phyloP scores from a whole-genome alignment of 2,329 filamentous ascomycete species.

The Cytospora leucostoma region DNA sequence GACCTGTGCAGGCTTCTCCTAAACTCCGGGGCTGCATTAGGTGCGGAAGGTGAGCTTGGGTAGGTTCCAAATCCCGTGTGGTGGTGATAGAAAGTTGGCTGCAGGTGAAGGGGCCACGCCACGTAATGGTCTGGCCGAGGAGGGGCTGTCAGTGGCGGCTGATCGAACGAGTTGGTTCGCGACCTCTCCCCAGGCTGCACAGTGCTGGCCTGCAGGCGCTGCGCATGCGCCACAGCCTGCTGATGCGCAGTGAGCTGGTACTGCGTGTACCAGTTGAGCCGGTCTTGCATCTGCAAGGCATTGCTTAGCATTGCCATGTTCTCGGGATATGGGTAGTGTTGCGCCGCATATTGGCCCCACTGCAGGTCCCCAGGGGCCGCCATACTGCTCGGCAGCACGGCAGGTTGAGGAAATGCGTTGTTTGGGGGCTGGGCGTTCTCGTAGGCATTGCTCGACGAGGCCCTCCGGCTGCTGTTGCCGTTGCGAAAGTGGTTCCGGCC shows the following conservation, averaged over 20 bases:
- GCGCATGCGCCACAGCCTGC: slow-evolving; percentile 46
- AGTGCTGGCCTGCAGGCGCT: slow-evolving; percentile 44
- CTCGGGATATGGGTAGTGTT: slow-evolving; percentile 25
- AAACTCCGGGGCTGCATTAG: slow-evolving; percentile 51
- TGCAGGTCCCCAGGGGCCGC: slow-evolving; percentile 31
- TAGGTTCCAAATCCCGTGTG: slow-evolving; percentile 51
- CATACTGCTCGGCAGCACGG: slow-evolving; percentile 34
- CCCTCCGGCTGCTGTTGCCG: slow-evolving; percentile 50
- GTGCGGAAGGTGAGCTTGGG: slow-evolving; percentile 56
- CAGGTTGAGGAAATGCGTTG: slow-evolving; percentile 41
- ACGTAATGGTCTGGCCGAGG: slow-evolving; percentile 59
- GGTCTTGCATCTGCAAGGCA: slow-evolving; percentile 46
- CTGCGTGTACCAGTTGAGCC: slow-evolving; percentile 51
- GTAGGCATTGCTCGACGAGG: slow-evolving; percentile 56
- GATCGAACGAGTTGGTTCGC: slow-evolving; percentile 65
- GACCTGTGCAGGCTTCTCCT: slow-evolving; percentile 60
- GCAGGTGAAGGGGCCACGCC: slow-evolving; percentile 45
- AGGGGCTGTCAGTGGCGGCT: slow-evolving; percentile 59
- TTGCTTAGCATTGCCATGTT: slow-evolving; percentile 28
- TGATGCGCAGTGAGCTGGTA: slow-evolving; percentile 47
- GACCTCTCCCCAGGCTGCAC: slow-evolving; percentile 50
- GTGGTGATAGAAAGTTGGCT: slow-evolving; percentile 41
- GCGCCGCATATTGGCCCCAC: slow-evolving; percentile 36
- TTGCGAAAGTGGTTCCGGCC: slow-evolving; percentile 49
- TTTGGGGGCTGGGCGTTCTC: slow-evolving; percentile 50